Evolutionary conservation across 768 basidiomycete genomes (phyloP).

Genomic region (Rhizopogon sp.): DNA sequence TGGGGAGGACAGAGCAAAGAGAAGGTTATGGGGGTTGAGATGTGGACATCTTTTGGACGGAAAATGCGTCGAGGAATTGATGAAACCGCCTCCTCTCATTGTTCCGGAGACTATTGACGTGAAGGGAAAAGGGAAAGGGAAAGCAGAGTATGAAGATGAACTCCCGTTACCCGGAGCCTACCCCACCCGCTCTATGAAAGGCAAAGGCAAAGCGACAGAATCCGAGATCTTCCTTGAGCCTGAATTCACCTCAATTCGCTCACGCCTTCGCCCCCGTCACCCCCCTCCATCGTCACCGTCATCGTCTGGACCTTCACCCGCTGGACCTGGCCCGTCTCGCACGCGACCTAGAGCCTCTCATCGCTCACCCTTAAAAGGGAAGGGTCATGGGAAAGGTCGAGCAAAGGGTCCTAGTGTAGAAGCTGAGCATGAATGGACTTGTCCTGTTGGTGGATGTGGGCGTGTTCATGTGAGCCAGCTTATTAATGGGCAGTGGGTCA

Average conservation of each 20-base stretch:
- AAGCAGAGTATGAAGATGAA: constrained; percentile 1
- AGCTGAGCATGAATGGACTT: constrained; percentile 53
- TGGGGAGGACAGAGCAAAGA: constrained; percentile 38
- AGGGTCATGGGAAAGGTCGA: constrained; percentile 31
- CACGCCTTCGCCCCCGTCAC: constrained; percentile 50
- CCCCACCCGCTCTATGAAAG: constrained; percentile 1
- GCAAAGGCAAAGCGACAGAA: constrained; percentile 32
- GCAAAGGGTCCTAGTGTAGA: constrained; percentile 33
- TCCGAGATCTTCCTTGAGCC: constrained; percentile 9
- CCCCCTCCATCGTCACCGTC: constrained; percentile 6
- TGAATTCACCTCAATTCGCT: constrained; percentile 41
- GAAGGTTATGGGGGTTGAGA: constrained; percentile 64
- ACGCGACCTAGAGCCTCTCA: constrained; percentile 1
- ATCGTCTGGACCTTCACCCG: constrained; percentile 1
- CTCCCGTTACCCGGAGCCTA: background rate
- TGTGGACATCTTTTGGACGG: constrained; percentile 81
- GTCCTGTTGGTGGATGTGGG: constrained; percentile 59
- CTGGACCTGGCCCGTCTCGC: constrained; percentile 3
- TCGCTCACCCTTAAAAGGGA: constrained; percentile 9
- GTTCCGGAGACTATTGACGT: constrained; percentile 10
- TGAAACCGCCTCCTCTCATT: constrained; percentile 32
- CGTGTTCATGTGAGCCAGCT: constrained; percentile 51
- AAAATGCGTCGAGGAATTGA: constrained; percentile 60
- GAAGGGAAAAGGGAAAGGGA: constrained; percentile 38
- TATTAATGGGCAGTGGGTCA: constrained; percentile 55